phyloP scores from a whole-genome alignment of 208 protist species.

The Leishmania gerbilli region DNA sequence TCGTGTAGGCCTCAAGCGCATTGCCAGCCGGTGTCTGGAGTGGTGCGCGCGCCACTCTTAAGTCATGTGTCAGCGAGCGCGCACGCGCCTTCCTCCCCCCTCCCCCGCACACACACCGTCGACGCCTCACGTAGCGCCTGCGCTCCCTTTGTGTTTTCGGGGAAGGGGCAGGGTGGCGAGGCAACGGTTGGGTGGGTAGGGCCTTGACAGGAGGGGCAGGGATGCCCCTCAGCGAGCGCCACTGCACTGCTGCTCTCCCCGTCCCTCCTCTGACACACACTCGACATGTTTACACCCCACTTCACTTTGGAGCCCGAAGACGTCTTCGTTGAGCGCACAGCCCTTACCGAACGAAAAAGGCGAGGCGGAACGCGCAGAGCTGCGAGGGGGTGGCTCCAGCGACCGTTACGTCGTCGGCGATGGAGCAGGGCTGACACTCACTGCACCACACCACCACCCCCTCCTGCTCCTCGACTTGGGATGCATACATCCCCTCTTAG shows the following conservation, averaged over 20 bases:
- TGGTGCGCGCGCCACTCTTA: slow-evolving; percentile 45
- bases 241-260: background rate
- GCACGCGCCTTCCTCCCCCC: background rate
- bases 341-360: background rate
- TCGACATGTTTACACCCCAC: background rate
- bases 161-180: background rate
- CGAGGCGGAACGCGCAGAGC: background rate
- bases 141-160: background rate
- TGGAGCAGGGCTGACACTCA: background rate
- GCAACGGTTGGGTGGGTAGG: background rate
- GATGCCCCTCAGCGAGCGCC: too few relatives aligned
- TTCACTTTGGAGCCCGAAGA: background rate
- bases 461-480: background rate
- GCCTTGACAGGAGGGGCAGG: background rate
- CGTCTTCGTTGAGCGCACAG: background rate
- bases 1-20: slow-evolving; percentile 76
- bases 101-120: background rate
- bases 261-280: background rate
- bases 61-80: background rate
- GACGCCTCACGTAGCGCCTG: background rate
- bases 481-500: background rate
- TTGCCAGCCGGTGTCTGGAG: slow-evolving; percentile 49
- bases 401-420: background rate
- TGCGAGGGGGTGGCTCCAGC: background rate
- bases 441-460: background rate